These are phyloP conservation scores for Puccinia coronata DNA, from an alignment of 1,284 basidiomycete species.

Conservation along the genomic window DNA sequence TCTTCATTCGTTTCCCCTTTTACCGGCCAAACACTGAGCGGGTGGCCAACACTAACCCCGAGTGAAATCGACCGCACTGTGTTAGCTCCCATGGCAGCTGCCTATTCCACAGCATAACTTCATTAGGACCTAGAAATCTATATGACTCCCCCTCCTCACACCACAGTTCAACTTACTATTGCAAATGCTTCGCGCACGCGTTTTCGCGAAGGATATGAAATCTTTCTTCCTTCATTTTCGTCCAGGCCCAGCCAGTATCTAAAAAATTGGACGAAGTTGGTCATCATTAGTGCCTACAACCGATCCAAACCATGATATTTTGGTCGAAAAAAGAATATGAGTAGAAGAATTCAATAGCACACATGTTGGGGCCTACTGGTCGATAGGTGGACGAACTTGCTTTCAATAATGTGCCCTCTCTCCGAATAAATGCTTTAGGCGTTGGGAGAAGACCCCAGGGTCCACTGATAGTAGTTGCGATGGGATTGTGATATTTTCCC, in stretches of 20 bases:
- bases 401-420: slow-evolving; percentile 18
- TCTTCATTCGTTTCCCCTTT: slow-evolving; percentile 47
- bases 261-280: background rate
- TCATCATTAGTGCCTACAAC: background rate
- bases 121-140: background rate
- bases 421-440: slow-evolving; percentile 32
- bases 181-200: slow-evolving; percentile 44
- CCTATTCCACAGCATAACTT: slow-evolving; percentile 13
- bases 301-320: background rate
- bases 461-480: slow-evolving; percentile 37
- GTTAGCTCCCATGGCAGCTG: slow-evolving; percentile 47
- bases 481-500: slow-evolving; percentile 35
- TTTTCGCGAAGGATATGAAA: slow-evolving; percentile 40
- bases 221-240: slow-evolving; percentile 32
- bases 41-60: slow-evolving; percentile 38
- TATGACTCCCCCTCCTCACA: background rate
- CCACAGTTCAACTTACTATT: background rate
- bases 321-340: background rate
- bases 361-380: slow-evolving; percentile 47
- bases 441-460: slow-evolving; percentile 28
- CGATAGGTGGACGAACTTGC: slow-evolving; percentile 1
- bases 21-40: slow-evolving; percentile 40
- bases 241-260: slow-evolving; percentile 48
- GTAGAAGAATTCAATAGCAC: background rate
- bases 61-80: slow-evolving; percentile 43